Percentiles rank a stretch among this genome's conserved stretches.
Conservation (phyloP, 2,329 filamentous ascomycete genomes). For the Xylariaceae sp. region DNA sequence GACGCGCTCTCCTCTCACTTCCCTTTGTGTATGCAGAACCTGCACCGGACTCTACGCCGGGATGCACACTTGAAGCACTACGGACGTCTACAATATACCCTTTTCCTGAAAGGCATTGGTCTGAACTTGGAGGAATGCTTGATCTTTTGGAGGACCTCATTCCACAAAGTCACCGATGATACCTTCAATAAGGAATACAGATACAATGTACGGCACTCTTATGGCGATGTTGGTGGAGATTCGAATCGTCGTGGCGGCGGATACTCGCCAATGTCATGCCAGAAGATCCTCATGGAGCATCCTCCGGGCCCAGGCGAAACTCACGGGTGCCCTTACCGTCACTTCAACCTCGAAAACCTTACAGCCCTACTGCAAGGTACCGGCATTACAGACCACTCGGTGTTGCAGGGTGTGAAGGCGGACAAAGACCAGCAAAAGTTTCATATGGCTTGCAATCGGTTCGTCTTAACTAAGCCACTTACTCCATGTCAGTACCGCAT, state of each 20-base stretch:
- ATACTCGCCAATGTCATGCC: conserved; percentile 88
- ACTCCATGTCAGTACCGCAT: conserved; percentile 6
- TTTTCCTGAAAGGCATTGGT: conserved; percentile 95
- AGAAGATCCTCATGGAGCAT: conserved; percentile 89
- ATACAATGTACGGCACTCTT: conserved; percentile 93
- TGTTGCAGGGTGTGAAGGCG: conserved; percentile 77
- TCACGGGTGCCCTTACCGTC: conserved; percentile 94
- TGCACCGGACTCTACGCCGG: conserved; percentile 80
- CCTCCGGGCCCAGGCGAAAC: conserved; percentile 81
- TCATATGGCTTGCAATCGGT: conserved; percentile 93
- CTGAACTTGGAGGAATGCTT: conserved; percentile 88
- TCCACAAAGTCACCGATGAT: conserved; percentile 86
- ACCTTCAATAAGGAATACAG: conserved; percentile 96
- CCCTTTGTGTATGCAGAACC: conserved; percentile 88
- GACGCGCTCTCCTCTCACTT: conserved; percentile 78
- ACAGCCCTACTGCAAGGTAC: conserved; percentile 69
- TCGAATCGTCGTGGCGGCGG: conserved; percentile 79
- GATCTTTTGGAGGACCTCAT: conserved; percentile 83
- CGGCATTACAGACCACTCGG: conserved; percentile 72
- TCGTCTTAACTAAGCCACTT: conserved; percentile 25
- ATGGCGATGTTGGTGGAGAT: conserved; percentile 94
- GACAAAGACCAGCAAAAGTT: conserved; percentile 86
- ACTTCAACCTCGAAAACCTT: conserved; percentile 87
- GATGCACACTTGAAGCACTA: conserved; percentile 92
- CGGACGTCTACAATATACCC: conserved; percentile 86